These are phyloP conservation scores for Aspergillus sergii DNA, from an alignment of 2,329 filamentous ascomycete genomes.

Conservation along the genomic window DNA sequence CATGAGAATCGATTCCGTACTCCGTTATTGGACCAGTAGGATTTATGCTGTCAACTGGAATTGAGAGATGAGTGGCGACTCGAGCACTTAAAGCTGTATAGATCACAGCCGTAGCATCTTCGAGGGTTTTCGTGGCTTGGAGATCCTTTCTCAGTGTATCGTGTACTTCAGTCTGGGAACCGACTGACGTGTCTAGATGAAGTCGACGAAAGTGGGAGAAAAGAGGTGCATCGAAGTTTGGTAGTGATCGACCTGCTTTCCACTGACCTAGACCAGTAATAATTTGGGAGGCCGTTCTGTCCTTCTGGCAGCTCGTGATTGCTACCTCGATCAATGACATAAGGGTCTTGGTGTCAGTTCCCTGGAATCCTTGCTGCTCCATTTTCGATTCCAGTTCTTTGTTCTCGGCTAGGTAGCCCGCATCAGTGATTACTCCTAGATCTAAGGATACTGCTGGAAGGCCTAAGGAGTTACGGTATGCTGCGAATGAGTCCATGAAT, in stretches of 20 bases:
- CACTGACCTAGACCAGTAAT: slow-evolving; percentile 28
- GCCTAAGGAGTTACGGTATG: slow-evolving; percentile 28
- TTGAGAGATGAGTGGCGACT: slow-evolving; percentile 23
- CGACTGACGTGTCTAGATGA: neutral
- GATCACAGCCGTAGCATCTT: slow-evolving; percentile 22
- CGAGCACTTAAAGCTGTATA: slow-evolving; percentile 20
- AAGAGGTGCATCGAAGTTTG: slow-evolving; percentile 26
- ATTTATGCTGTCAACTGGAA: slow-evolving; percentile 24
- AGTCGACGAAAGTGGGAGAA: slow-evolving; percentile 27
- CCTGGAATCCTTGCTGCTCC: slow-evolving; percentile 27
- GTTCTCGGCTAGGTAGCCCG: slow-evolving; percentile 28
- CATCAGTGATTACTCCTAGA: slow-evolving; percentile 32
- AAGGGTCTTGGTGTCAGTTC: slow-evolving; percentile 22
- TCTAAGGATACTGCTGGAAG: slow-evolving; percentile 30
- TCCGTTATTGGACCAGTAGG: slow-evolving; percentile 31
- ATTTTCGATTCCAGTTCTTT: slow-evolving; percentile 20
- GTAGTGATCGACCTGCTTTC: slow-evolving; percentile 23
- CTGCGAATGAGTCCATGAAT: slow-evolving; percentile 39
- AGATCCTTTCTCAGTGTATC: slow-evolving; percentile 19
- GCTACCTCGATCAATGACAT: slow-evolving; percentile 23
- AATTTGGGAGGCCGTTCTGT: slow-evolving; percentile 15
- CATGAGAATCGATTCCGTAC: slow-evolving; percentile 47
- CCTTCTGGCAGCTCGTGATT: slow-evolving; percentile 8
- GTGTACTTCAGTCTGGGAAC: slow-evolving; percentile 2
- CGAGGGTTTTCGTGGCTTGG: slow-evolving; percentile 9